Evolutionary conservation across 345 rosid species (phyloP).

Genomic region (Sonneratia caseolaris): DNA sequence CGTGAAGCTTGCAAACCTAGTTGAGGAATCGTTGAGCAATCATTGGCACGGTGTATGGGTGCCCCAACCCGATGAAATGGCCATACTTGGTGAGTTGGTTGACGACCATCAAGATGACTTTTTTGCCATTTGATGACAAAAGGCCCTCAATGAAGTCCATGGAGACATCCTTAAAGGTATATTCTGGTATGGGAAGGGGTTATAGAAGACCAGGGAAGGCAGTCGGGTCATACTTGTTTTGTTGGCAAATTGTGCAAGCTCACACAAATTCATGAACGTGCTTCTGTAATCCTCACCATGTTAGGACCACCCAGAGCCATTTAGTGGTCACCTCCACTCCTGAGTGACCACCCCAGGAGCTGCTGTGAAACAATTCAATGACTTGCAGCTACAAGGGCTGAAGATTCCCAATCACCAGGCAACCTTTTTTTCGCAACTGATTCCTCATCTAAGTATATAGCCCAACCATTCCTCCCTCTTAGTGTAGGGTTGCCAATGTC

Average conservation of each 20-base stretch:
- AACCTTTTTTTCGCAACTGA: too few relatives aligned
- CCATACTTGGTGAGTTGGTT: neutral
- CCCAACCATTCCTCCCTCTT: too few relatives aligned
- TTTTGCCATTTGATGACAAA: neutral
- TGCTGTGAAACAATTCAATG: too few relatives aligned
- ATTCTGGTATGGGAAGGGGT: neutral
- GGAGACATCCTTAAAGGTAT: neutral
- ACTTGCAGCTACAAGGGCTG: too few relatives aligned
- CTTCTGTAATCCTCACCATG: neutral
- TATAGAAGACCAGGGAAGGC: neutral
- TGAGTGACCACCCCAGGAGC: too few relatives aligned
- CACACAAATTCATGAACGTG: neutral
- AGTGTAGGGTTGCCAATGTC: too few relatives aligned
- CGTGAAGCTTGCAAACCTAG: too few relatives aligned
- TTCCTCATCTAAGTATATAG: too few relatives aligned
- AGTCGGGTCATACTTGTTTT: neutral
- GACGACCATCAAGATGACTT: neutral
- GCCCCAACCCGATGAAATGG: neutral
- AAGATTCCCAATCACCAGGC: too few relatives aligned
- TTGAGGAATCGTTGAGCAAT: too few relatives aligned
- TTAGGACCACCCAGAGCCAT: neutral
- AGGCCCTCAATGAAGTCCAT: constrained; percentile 3
- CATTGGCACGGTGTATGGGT: too few relatives aligned
- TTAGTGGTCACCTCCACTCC: neutral
- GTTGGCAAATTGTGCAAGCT: neutral